Conservation (phyloP, 495 filamentous ascomycete species). For the Penicilliopsis zonata region DNA sequence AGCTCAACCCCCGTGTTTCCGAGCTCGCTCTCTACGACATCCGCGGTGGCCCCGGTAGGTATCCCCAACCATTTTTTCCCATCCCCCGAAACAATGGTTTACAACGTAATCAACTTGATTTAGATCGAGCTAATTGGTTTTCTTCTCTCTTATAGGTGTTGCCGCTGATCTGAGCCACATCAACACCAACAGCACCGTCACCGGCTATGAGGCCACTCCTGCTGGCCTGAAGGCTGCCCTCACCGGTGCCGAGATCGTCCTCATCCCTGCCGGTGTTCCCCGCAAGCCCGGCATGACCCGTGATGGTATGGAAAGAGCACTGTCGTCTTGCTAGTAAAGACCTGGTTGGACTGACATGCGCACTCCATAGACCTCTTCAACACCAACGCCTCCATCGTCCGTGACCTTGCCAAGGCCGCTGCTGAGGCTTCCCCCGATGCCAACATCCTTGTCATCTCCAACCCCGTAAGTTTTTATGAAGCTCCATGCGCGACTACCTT, state of each 20-base stretch:
- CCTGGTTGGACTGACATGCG: not conserved
- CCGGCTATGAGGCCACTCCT: constrained; percentile 69
- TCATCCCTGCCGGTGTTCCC: constrained; percentile 96
- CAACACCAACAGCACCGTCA: constrained; percentile 96
- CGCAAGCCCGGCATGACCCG: constrained; percentile 99
- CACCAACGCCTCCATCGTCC: constrained; percentile 98
- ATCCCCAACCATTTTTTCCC: not conserved
- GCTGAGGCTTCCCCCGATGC: constrained; percentile 83
- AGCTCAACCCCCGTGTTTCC: constrained; percentile 89
- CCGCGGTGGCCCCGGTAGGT: constrained; percentile 79
- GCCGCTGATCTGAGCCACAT: constrained; percentile 95
- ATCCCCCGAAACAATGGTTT: too few relatives aligned
- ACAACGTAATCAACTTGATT: not conserved
- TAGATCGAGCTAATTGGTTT: not conserved
- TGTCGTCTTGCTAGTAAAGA: too few relatives aligned
- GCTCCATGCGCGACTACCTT: not conserved
- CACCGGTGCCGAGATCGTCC: constrained; percentile 80
- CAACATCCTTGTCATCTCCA: constrained; percentile 94
- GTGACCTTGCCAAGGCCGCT: constrained; percentile 91
- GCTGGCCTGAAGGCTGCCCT: constrained; percentile 65
- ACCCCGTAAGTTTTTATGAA: constrained; percentile 52
- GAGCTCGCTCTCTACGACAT: constrained; percentile 97
- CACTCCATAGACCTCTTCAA: constrained; percentile 76
- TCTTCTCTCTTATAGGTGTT: constrained; percentile 52
- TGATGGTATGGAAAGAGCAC: constrained; percentile 54